Evolutionary conservation across 495 filamentous ascomycete species (phyloP).

Genomic region (Sordaria brevicollis): DNA sequence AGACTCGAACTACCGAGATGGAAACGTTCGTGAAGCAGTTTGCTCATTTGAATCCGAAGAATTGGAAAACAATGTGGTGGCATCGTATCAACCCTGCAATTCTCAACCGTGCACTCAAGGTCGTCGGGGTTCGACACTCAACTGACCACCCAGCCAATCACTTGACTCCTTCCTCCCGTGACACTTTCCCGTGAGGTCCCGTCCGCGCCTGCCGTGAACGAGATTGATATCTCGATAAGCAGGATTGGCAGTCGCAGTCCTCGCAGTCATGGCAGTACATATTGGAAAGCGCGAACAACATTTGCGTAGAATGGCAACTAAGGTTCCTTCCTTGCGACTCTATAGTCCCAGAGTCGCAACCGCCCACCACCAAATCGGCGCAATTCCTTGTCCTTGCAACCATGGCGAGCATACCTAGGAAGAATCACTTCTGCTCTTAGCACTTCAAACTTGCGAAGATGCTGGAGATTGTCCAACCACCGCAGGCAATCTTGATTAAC

Average conservation of each 20-base stretch:
- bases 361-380: constrained; percentile 6
- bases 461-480: neutral
- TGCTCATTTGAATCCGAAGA: neutral
- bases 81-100: neutral
- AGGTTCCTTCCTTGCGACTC: neutral
- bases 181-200: neutral
- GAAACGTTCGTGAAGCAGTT: neutral
- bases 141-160: neutral
- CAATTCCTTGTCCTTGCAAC: neutral
- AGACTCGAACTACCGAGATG: neutral
- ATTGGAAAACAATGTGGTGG: neutral
- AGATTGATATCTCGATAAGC: neutral
- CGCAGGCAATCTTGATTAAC: neutral
- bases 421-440: neutral
- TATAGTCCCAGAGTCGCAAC: neutral
- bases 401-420: too few relatives aligned
- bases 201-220: too few relatives aligned
- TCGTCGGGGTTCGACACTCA: too few relatives aligned
- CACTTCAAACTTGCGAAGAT: neutral
- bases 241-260: neutral
- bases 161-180: neutral
- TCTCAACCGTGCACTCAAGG: neutral
- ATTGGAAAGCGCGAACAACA: neutral
- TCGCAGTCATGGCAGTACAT: neutral
- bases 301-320: neutral